Percentiles rank a stretch among this genome's conserved stretches.
phyloP scores from a whole-genome alignment of 148 eudicot species.

The Agrostemma githago region DNA sequence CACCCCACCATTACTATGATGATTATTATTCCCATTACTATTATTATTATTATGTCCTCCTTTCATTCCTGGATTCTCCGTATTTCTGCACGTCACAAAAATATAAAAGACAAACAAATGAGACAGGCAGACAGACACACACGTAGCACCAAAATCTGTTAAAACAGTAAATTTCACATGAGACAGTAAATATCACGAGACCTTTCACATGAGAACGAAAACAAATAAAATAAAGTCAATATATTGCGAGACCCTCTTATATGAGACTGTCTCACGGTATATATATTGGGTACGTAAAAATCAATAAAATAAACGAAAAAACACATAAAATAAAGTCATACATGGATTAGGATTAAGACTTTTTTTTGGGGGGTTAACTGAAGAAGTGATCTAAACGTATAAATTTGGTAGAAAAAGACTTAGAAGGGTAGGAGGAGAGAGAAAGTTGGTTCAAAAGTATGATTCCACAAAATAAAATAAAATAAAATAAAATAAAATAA shows the following conservation, averaged over 20 bases:
- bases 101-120: not conserved
- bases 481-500: too few species aligned
- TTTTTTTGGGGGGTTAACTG: not conserved
- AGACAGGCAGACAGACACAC: not conserved
- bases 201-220: not conserved
- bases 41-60: constrained; percentile 22
- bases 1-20: constrained; percentile 46
- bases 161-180: too few species aligned
- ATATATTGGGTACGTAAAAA: not conserved
- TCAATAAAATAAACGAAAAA: not conserved
- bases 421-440: constrained; percentile 1
- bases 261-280: too few species aligned
- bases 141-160: too few species aligned
- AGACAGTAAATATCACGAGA: too few species aligned
- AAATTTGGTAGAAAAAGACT: constrained; percentile 5
- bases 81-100: constrained; percentile 37
- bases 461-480: constrained; percentile 2
- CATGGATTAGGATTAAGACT: not conserved
- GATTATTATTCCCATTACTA: constrained; percentile 1
- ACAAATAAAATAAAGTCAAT: not conserved
- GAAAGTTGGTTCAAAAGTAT: constrained; percentile 6
- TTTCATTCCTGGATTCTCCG: constrained; percentile 71
- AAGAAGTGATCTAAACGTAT: constrained; percentile 9
- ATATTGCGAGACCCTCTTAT: too few species aligned
- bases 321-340: constrained; percentile 16